These are phyloP conservation scores for Simplicillium aogashimaense DNA, from an alignment of 2,329 filamentous ascomycete species.

Conservation along the genomic window DNA sequence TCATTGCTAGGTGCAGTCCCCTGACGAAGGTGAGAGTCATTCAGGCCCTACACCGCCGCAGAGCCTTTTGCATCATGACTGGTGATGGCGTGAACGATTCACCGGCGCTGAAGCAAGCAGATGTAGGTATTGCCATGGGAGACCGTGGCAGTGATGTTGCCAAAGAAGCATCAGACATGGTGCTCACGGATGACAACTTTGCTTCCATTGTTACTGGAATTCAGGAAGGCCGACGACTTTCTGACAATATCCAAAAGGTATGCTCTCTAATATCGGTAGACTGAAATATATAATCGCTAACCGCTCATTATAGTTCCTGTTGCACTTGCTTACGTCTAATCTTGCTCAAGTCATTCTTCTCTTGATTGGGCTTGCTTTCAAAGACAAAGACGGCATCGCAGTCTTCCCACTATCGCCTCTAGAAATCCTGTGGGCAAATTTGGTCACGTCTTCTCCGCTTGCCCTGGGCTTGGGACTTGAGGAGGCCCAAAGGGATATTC, in stretches of 20 bases:
- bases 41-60: constrained; percentile 59
- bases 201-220: constrained; percentile 68
- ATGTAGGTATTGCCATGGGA: constrained; percentile 71
- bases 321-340: constrained; percentile 61
- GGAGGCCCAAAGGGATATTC: constrained; percentile 56
- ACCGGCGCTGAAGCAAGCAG: constrained; percentile 60
- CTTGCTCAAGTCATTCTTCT: constrained; percentile 61
- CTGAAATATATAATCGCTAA: constrained; percentile 7
- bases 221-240: constrained; percentile 58
- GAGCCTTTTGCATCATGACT: constrained; percentile 63
- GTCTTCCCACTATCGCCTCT: constrained; percentile 64
- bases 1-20: constrained; percentile 60
- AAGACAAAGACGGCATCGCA: constrained; percentile 46
- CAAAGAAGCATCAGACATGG: constrained; percentile 79
- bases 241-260: constrained; percentile 68
- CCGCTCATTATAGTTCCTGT: constrained; percentile 33
- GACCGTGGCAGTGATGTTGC: constrained; percentile 62
- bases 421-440: constrained; percentile 69
- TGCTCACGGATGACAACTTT: constrained; percentile 82
- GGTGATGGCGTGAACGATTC: constrained; percentile 70
- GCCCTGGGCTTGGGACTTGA: constrained; percentile 66
- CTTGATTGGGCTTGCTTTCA: constrained; percentile 59
- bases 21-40: constrained; percentile 68
- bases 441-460: constrained; percentile 61
- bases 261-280: constrained; percentile 1